Evolutionary conservation across 148 eudicot genomes (phyloP), one percentile per base, ranked within the genome.

Genomic region (Limonium bicolor): DNA sequence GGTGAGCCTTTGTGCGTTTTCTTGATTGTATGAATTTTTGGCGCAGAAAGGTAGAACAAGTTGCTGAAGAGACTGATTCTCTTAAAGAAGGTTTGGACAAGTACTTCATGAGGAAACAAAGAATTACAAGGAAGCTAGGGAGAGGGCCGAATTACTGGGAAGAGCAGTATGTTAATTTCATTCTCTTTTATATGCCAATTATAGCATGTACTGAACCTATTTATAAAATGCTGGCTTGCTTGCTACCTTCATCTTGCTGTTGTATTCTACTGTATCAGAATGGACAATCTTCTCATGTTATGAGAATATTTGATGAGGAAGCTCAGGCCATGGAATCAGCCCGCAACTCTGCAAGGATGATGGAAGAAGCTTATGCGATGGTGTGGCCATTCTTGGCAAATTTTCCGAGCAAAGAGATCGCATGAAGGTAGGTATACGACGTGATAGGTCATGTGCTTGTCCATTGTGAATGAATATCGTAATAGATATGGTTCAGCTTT

Each of bases 291-390:
- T 69, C 93, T 27, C 84, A 84, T 64, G 78, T 90, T 51, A 53
- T 90, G 69, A 75, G 85, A 54, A 90, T 90, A 41, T 80, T 84
- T 58, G 97, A 90, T 48, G 97, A 84, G 16, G 95, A 90, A 73
- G 79, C 88, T 47, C 93, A 85, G 65, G 99, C 99, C 35, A 67
- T 66, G 81, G 80, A 77, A 46, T 80, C 99, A 27, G 99, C 90
- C 20, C 95, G 70, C 41, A 80, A 70, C 55, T 90, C 97, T 17
- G 76, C 97, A 26, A 71, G 78, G 62, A 60, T 80, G 77, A 62
- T 90, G 34, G 99, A 84, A 71, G 99, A 90, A 49, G 72, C 84
- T 27, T 72, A 66, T 65, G 71, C 87, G 37, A 71, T 39, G 97
- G 93, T 46, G 80, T 74, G 21, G 99, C 95, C 26, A 76, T 90